Evolutionary conservation across 192 early-diverging fungal species (phyloP).

Genomic region (Martensiomyces pterosporus): DNA sequence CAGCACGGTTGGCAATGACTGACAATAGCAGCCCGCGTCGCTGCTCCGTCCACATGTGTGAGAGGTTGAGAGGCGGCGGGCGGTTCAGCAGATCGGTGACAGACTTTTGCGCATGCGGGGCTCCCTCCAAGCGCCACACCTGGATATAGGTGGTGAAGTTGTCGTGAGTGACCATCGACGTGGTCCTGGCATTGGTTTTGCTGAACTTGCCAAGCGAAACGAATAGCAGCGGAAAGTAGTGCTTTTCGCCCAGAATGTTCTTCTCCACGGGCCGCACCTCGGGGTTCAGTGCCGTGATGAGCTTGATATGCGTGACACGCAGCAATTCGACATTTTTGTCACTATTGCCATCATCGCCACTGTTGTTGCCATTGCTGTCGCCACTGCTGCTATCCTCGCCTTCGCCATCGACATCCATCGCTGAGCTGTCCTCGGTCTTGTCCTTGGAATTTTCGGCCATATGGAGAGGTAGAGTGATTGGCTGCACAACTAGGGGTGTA

Average conservation of each 20-base stretch:
- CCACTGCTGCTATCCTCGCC: conserved; percentile 5
- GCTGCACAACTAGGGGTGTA: conserved; percentile 42
- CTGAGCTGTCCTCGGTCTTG: conserved; percentile 3
- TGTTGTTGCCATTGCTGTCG: too few relatives aligned
- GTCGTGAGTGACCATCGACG: neutral
- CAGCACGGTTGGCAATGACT: conserved; percentile 43
- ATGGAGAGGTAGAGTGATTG: conserved; percentile 18
- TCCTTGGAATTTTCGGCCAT: conserved; percentile 3
- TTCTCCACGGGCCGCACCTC: conserved; percentile 38
- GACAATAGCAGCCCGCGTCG: conserved; percentile 37
- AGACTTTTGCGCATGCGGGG: conserved; percentile 38
- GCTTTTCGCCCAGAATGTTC: conserved; percentile 42
- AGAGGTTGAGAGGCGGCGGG: conserved; percentile 33
- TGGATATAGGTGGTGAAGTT: conserved; percentile 31
- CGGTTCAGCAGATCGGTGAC: conserved; percentile 32
- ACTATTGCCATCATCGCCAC: too few relatives aligned
- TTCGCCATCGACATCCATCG: conserved; percentile 6
- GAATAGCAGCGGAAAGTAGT: conserved; percentile 47
- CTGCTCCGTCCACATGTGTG: conserved; percentile 40
- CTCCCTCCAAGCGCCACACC: conserved; percentile 44
- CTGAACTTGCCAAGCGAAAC: conserved; percentile 29
- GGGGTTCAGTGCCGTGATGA: conserved; percentile 47
- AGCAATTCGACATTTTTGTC: too few relatives aligned
- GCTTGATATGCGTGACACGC: conserved; percentile 42
- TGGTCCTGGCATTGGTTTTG: neutral